phyloP scores from a whole-genome alignment of 768 basidiomycete genomes.

The Suillus spraguei region DNA sequence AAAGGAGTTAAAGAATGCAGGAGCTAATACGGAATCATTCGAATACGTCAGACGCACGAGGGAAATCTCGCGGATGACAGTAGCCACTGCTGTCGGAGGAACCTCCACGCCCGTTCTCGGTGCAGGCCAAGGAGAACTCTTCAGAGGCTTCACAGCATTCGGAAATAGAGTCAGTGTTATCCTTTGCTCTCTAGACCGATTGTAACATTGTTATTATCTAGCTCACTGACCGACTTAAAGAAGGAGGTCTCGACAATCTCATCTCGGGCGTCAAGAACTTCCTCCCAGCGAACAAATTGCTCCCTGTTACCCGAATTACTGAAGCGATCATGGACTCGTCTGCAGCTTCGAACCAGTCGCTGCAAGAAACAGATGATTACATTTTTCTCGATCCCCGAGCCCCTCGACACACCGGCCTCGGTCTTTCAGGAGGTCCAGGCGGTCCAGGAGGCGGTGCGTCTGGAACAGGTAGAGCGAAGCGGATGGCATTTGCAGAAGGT shows the following conservation, averaged over 20 bases:
- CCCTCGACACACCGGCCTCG: slow-evolving; percentile 57
- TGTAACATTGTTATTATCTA: slow-evolving; percentile 32
- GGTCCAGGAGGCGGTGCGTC: slow-evolving; percentile 42
- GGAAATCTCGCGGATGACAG: slow-evolving; percentile 92
- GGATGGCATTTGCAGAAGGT: slow-evolving; percentile 85
- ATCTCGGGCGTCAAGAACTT: slow-evolving; percentile 99
- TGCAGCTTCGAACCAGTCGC: slow-evolving; percentile 88
- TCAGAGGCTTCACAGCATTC: slow-evolving; percentile 91
- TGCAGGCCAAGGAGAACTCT: slow-evolving; percentile 79
- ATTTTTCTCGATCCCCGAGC: slow-evolving; percentile 91
- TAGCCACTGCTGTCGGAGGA: slow-evolving; percentile 61
- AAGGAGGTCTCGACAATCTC: slow-evolving; percentile 94
- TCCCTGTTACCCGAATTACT: slow-evolving; percentile 88
- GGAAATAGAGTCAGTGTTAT: slow-evolving; percentile 73
- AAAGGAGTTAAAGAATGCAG: slow-evolving; percentile 79
- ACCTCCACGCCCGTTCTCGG: slow-evolving; percentile 69
- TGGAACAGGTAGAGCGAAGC: slow-evolving; percentile 42
- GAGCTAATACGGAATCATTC: slow-evolving; percentile 80
- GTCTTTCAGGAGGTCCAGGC: slow-evolving; percentile 47
- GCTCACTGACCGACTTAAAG: slow-evolving; percentile 92
- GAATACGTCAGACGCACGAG: slow-evolving; percentile 91
- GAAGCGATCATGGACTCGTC: slow-evolving; percentile 99
- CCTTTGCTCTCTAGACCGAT: not conserved
- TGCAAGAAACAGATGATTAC: slow-evolving; percentile 96
- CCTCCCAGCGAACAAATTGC: slow-evolving; percentile 90